Percentiles rank a stretch among this genome's conserved stretches.
Conservation (phyloP, 2,329 filamentous ascomycete genomes). For the Chaetomium sp. region DNA sequence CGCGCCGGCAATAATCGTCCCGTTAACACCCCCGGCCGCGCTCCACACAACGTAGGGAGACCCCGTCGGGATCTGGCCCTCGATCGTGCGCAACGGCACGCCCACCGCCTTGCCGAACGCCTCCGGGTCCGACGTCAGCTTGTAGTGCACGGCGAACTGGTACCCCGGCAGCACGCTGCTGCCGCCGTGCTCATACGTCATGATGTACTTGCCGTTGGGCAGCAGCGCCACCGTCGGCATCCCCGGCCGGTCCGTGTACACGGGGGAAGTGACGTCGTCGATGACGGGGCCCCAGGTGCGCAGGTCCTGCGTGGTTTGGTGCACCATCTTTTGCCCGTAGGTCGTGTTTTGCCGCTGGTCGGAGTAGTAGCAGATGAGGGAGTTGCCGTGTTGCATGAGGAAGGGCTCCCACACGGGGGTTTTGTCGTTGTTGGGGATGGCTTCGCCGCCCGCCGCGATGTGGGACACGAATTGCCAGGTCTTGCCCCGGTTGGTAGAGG, state of each 20-base stretch:
- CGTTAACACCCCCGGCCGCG: conserved; percentile 47
- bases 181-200: conserved; percentile 40
- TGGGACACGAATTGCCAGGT: conserved; percentile 70
- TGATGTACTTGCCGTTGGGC: conserved; percentile 25
- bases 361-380: conserved; percentile 69
- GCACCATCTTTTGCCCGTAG: conserved; percentile 69
- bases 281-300: conserved; percentile 61
- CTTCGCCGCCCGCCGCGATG: conserved; percentile 65
- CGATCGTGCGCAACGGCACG: conserved; percentile 34
- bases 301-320: conserved; percentile 64
- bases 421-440: conserved; percentile 62
- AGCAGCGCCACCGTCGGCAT: conserved; percentile 54
- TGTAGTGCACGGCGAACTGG: conserved; percentile 49
- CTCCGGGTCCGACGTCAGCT: conserved; percentile 4
- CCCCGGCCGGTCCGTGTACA: conserved; percentile 65
- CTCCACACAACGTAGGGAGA: conserved; percentile 51
- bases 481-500: conserved; percentile 59
- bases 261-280: conserved; percentile 64
- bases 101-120: conserved; percentile 34
- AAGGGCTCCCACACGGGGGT: conserved; percentile 76
- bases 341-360: conserved; percentile 65
- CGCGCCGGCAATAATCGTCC: conserved; percentile 41
- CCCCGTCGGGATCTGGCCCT: conserved; percentile 31
- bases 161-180: conserved; percentile 33
- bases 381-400: conserved; percentile 58